Evolutionary conservation across 2,329 filamentous ascomycete genomes (phyloP).

Genomic region (Fusarium lyarnte): DNA sequence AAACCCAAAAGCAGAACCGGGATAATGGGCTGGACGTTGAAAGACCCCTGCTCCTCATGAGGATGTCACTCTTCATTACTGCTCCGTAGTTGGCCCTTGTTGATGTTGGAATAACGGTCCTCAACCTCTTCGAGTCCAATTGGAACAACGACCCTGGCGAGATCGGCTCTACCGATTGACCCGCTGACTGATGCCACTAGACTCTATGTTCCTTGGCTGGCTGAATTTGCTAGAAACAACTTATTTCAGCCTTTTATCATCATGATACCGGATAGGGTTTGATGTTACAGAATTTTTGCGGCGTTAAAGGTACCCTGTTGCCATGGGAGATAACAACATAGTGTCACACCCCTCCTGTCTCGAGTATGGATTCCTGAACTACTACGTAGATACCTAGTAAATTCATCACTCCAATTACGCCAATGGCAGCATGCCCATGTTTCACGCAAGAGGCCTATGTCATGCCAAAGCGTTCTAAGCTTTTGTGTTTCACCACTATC

Average conservation of each 20-base stretch:
- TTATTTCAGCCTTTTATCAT: constrained; percentile 8
- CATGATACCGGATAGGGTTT: constrained; percentile 22
- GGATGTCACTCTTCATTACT: constrained; percentile 4
- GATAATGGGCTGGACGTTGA: constrained; percentile 18
- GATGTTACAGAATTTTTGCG: constrained; percentile 16
- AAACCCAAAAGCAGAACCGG: constrained; percentile 20
- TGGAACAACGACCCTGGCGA: constrained; percentile 4
- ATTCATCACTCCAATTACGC: constrained; percentile 1
- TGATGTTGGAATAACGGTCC: constrained; percentile 6
- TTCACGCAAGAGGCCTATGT: constrained; percentile 19
- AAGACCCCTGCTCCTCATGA: constrained; percentile 13
- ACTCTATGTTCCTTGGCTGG: constrained; percentile 18
- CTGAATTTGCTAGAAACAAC: constrained; percentile 13
- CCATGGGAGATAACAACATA: constrained; percentile 33
- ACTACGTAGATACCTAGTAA: background rate
- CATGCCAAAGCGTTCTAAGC: constrained; percentile 12
- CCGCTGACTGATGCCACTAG: constrained; percentile 20
- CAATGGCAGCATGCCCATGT: constrained; percentile 13
- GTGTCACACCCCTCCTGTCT: constrained; percentile 15
- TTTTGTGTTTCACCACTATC: constrained; percentile 16
- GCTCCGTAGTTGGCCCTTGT: background rate
- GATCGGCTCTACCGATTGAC: constrained; percentile 14
- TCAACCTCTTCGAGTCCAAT: constrained; percentile 15
- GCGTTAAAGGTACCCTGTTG: constrained; percentile 29
- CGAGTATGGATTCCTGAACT: constrained; percentile 12